Percentiles rank a stretch among this genome's conserved stretches.
These are phyloP conservation scores for Graphilbum fragrans DNA, from an alignment of 2,329 filamentous ascomycete genomes.

Conservation along the genomic window DNA sequence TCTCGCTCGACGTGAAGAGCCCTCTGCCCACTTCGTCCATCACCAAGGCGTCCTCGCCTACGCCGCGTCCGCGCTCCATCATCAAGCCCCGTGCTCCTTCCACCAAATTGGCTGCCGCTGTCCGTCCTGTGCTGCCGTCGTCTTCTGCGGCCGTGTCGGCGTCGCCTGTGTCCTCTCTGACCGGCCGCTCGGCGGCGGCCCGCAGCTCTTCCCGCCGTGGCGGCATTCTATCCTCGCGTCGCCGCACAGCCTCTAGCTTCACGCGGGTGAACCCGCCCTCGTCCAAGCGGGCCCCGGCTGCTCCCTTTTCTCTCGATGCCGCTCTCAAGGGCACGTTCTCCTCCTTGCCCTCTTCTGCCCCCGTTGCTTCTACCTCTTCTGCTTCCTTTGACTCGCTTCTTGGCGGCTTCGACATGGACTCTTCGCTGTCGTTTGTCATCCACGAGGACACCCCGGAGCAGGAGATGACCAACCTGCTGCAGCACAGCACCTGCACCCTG, in stretches of 20 bases:
- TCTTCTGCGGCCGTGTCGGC: no score
- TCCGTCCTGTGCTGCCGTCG: neutral
- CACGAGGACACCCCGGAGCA: constrained; percentile 86
- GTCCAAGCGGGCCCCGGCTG: constrained; percentile 35
- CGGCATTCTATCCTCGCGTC: constrained; percentile 55
- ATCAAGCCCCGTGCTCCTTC: constrained; percentile 42
- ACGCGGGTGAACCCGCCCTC: constrained; percentile 60
- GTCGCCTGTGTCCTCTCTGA: constrained; percentile 37
- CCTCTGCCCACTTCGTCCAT: no score
- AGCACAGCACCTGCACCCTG: constrained; percentile 75
- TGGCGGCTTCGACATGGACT: constrained; percentile 38
- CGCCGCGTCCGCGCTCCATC: constrained; percentile 30
- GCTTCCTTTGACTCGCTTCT: constrained; percentile 19
- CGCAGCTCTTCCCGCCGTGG: constrained; percentile 54
- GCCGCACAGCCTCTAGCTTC: constrained; percentile 48
- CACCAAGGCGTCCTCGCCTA: constrained; percentile 11
- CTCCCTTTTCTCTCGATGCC: constrained; percentile 75
- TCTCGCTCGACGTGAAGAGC: neutral
- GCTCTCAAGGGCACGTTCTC: constrained; percentile 68
- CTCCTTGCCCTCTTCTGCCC: constrained; percentile 41
- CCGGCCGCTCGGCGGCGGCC: constrained; percentile 69
- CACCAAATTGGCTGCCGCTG: constrained; percentile 24
- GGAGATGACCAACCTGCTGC: constrained; percentile 82
- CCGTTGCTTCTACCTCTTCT: neutral
- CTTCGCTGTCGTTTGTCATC: constrained; percentile 84